These are phyloP conservation scores for Phaeoacremonium minimum DNA, from an alignment of 2,329 filamentous ascomycete genomes.

Conservation along the genomic window DNA sequence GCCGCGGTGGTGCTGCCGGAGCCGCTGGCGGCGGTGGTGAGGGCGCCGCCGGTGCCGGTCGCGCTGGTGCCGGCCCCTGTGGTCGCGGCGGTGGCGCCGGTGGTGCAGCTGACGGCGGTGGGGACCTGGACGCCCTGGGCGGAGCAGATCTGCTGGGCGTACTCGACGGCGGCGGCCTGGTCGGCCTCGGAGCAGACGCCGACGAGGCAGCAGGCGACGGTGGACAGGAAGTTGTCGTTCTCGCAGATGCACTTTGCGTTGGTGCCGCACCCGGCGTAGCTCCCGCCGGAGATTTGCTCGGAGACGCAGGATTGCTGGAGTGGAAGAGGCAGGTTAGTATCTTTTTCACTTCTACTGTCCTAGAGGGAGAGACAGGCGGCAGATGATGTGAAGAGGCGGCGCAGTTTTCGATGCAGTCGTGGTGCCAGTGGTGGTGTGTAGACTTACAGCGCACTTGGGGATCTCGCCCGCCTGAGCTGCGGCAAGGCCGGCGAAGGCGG, in stretches of 20 bases:
- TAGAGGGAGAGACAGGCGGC: too few species aligned
- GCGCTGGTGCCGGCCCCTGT: background rate
- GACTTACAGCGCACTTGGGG: conserved; percentile 52
- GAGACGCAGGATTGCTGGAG: conserved; percentile 22
- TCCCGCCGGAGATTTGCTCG: conserved; percentile 18
- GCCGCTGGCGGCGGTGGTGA: conserved; percentile 4
- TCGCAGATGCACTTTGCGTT: conserved; percentile 36
- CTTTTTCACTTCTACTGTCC: too few species aligned
- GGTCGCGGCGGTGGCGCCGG: conserved; percentile 6
- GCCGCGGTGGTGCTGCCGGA: conserved; percentile 5
- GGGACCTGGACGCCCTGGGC: conserved; percentile 26
- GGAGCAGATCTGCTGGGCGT: conserved; percentile 24
- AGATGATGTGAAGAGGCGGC: too few species aligned
- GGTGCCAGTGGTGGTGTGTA: background rate
- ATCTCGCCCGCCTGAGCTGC: conserved; percentile 41
- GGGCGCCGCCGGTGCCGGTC: conserved; percentile 5
- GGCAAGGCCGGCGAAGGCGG: conserved; percentile 50
- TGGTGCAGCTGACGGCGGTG: conserved; percentile 21
- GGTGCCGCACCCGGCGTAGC: conserved; percentile 26
- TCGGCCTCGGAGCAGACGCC: conserved; percentile 20
- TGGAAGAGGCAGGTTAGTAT: conserved; percentile 6
- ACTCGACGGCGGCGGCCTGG: conserved; percentile 22
- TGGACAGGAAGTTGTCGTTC: conserved; percentile 31
- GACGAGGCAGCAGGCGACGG: conserved; percentile 31
- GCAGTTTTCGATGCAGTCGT: too few species aligned